phyloP scores from a whole-genome alignment of 176 grass and related monocot species.

The Zizania latifolia region DNA sequence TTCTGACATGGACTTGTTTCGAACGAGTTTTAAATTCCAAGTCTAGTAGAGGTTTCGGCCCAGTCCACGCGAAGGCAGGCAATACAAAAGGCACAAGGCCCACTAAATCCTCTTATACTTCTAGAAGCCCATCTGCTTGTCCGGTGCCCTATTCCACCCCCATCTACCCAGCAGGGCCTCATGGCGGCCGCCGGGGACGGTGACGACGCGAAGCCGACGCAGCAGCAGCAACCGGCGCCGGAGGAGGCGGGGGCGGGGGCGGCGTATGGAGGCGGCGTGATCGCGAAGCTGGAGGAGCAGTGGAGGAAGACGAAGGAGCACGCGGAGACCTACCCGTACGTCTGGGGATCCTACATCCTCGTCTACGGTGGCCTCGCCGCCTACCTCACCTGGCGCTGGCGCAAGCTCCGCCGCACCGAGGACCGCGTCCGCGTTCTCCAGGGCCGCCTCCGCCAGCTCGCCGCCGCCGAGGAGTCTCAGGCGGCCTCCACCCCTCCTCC shows the following conservation, averaged over 20 bases:
- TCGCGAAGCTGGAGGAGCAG: slow-evolving; percentile 49
- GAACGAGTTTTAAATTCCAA: not conserved
- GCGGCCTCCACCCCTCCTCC: slow-evolving; percentile 2
- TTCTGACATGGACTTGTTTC: not conserved
- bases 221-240: not conserved
- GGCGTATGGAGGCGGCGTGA: slow-evolving; percentile 12
- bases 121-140: not conserved
- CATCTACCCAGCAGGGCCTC: not conserved
- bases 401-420: slow-evolving; percentile 91
- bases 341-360: slow-evolving; percentile 95
- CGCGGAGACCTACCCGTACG: slow-evolving; percentile 93
- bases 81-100: not conserved
- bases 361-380: slow-evolving; percentile 73
- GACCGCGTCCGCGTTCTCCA: slow-evolving; percentile 68
- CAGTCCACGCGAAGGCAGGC: not conserved
- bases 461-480: slow-evolving; percentile 52
- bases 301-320: slow-evolving; percentile 79
- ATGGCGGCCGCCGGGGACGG: slow-evolving; percentile 47
- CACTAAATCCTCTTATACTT: not conserved
- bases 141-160: not conserved
- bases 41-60: not conserved
- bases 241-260: not conserved
- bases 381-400: slow-evolving; percentile 67
- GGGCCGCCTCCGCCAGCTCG: slow-evolving; percentile 61
- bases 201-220: slow-evolving; percentile 7